A percentile compares a stretch with the other conserved stretches of the same genome.
Conservation (phyloP, 108 stramenopile species). For the Skeletonema menzelii region DNA sequence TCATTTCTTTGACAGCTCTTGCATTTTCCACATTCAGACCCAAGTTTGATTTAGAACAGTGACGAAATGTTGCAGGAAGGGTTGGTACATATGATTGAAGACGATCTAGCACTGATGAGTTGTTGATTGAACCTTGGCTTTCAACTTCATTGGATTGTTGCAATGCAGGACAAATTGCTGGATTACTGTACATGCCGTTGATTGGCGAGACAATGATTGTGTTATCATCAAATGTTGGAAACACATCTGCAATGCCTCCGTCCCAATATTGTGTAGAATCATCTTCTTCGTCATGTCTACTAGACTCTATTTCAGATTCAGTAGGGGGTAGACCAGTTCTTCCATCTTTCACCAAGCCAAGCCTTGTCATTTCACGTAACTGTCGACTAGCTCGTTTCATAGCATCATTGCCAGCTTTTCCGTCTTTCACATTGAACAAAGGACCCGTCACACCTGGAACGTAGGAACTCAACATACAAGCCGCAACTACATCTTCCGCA, state of each 20-base stretch:
- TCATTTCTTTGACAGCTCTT: conserved; percentile 29
- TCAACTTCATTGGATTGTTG: conserved; percentile 4
- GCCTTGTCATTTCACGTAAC: conserved; percentile 46
- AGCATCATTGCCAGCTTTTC: conserved; percentile 9
- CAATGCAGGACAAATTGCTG: conserved; percentile 47
- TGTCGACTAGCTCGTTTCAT: conserved; percentile 29
- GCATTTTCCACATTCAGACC: conserved; percentile 32
- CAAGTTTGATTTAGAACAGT: conserved; percentile 31
- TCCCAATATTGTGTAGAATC: conserved; percentile 51
- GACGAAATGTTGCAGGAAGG: conserved; percentile 24
- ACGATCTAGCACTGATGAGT: conserved; percentile 3
- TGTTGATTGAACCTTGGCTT: background rate
- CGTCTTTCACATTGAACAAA: conserved; percentile 1
- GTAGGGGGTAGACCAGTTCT: conserved; percentile 16
- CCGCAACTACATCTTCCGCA: conserved; percentile 57
- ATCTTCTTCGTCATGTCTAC: background rate
- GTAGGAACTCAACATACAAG: conserved; percentile 61
- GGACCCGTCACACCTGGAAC: conserved; percentile 69
- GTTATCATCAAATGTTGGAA: conserved; percentile 55
- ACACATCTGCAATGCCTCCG: conserved; percentile 66
- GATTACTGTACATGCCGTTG: conserved; percentile 48
- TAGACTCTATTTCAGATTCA: background rate
- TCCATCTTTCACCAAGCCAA: conserved; percentile 55
- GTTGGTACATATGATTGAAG: conserved; percentile 30
- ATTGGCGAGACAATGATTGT: conserved; percentile 66